phyloP scores from a whole-genome alignment of 768 basidiomycete genomes.

The Lactarius hatsudake region DNA sequence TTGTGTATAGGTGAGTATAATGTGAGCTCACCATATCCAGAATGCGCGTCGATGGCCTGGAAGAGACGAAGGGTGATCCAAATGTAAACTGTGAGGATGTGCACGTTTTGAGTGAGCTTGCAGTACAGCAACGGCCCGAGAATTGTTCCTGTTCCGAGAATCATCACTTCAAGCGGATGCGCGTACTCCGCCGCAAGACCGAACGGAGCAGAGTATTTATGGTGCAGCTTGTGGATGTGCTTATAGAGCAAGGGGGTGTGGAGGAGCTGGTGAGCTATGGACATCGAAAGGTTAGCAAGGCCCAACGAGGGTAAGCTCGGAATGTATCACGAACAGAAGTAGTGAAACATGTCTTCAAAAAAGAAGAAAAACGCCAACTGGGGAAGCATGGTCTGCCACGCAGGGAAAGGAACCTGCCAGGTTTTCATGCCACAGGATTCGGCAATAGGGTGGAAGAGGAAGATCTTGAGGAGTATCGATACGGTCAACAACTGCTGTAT shows the following conservation, averaged over 20 bases:
- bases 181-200: conserved; percentile 98
- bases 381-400: conserved; percentile 60
- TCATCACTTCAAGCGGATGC: conserved; percentile 94
- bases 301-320: neutral
- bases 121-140: conserved; percentile 85
- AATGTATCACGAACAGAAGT: conserved; percentile 53
- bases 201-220: conserved; percentile 96
- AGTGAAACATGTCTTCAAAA: conserved; percentile 96
- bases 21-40: conserved; percentile 74
- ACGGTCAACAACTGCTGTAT: neutral
- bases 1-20: neutral
- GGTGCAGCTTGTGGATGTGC: conserved; percentile 95
- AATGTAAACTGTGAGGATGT: conserved; percentile 89
- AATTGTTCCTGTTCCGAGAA: conserved; percentile 90
- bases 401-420: conserved; percentile 89
- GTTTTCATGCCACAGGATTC: conserved; percentile 87
- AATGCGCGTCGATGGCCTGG: conserved; percentile 97
- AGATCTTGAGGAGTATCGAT: conserved; percentile 51
- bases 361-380: conserved; percentile 90
- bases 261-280: conserved; percentile 79
- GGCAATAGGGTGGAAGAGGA: conserved; percentile 89
- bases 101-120: conserved; percentile 70
- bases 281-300: conserved; percentile 4
- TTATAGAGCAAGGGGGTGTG: conserved; percentile 85
- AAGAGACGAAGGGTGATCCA: conserved; percentile 94